These are phyloP conservation scores for Lepidium africanum DNA, from an alignment of 345 rosid genomes.

Conservation along the genomic window DNA sequence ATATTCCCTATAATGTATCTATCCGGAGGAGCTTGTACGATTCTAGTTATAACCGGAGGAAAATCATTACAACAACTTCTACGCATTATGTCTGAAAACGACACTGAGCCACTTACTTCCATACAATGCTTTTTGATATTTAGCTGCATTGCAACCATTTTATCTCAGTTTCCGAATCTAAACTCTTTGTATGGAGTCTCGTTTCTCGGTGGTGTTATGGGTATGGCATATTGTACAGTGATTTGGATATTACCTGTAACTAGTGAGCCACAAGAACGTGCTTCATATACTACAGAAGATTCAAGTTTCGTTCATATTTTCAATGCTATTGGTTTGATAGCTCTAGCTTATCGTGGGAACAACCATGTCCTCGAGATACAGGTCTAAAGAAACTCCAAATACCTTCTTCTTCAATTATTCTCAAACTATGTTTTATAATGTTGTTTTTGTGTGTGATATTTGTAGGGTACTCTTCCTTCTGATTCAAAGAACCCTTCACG, in stretches of 20 bases:
- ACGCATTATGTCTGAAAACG: constrained; percentile 7
- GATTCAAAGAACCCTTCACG: constrained; percentile 61
- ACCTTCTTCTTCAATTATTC: not conserved
- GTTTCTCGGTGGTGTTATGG: constrained; percentile 43
- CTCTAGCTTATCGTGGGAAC: constrained; percentile 67
- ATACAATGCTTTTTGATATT: constrained; percentile 55
- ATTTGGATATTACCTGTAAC: constrained; percentile 52
- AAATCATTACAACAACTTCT: constrained; percentile 26
- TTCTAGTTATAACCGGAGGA: constrained; percentile 51
- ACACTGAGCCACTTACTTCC: constrained; percentile 32
- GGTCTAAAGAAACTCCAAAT: constrained; percentile 23
- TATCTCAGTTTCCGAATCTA: constrained; percentile 61
- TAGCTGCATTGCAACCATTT: constrained; percentile 34
- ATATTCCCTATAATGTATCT: constrained; percentile 53
- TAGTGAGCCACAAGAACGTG: constrained; percentile 22
- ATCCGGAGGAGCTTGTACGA: constrained; percentile 56
- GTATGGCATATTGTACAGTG: constrained; percentile 45
- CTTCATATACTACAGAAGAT: constrained; percentile 32
- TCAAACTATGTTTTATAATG: not conserved
- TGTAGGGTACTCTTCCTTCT: constrained; percentile 73
- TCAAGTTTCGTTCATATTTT: constrained; percentile 31
- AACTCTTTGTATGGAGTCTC: constrained; percentile 63
- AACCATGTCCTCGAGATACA: constrained; percentile 70
- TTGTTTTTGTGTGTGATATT: not conserved
- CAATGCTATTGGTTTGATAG: constrained; percentile 58